A percentile compares a stretch with the other conserved stretches of the same genome.
phyloP scores from a whole-genome alignment of 352 stramenopile species.

The Globisporangium canariense region DNA sequence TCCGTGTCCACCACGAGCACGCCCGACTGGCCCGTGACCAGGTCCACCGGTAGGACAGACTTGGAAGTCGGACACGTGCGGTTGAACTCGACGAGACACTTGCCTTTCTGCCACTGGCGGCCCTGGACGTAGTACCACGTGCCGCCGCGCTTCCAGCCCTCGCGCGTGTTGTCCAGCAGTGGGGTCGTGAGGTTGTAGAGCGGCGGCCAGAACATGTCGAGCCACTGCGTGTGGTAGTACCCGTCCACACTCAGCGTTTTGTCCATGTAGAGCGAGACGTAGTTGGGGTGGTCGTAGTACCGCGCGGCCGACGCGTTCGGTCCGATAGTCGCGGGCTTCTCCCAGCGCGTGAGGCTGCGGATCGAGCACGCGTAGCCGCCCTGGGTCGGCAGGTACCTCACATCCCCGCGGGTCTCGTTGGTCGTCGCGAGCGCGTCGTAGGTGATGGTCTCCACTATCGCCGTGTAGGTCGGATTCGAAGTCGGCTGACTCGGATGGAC shows the following conservation, averaged over 20 bases:
- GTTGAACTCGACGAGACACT: conserved; percentile 92
- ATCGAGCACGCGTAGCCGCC: conserved; percentile 95
- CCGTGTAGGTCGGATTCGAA: conserved; percentile 62
- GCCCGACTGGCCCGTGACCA: conserved; percentile 23
- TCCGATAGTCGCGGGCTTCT: conserved; percentile 74
- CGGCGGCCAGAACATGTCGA: conserved; percentile 89
- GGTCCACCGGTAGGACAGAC: conserved; percentile 24
- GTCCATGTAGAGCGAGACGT: conserved; percentile 96
- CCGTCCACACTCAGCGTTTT: conserved; percentile 69
- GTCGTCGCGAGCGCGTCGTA: conserved; percentile 45
- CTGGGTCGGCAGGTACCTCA: conserved; percentile 72
- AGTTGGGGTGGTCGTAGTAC: conserved; percentile 94
- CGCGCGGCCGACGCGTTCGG: conserved; percentile 52
- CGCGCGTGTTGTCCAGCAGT: conserved; percentile 88
- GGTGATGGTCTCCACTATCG: conserved; percentile 47
- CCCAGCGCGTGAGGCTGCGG: conserved; percentile 92
- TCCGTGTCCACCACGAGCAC: conserved; percentile 90
- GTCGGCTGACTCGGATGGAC: conserved; percentile 44
- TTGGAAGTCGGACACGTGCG: conserved; percentile 61
- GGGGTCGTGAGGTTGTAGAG: conserved; percentile 86
- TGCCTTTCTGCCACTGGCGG: conserved; percentile 89
- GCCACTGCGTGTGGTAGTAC: conserved; percentile 86
- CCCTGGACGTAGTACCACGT: conserved; percentile 62
- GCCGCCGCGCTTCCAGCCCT: conserved; percentile 89
- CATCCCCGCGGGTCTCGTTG: conserved; percentile 32